Conservation (phyloP, 2,329 filamentous ascomycete species). For the Trichoderma pleuroti region DNA sequence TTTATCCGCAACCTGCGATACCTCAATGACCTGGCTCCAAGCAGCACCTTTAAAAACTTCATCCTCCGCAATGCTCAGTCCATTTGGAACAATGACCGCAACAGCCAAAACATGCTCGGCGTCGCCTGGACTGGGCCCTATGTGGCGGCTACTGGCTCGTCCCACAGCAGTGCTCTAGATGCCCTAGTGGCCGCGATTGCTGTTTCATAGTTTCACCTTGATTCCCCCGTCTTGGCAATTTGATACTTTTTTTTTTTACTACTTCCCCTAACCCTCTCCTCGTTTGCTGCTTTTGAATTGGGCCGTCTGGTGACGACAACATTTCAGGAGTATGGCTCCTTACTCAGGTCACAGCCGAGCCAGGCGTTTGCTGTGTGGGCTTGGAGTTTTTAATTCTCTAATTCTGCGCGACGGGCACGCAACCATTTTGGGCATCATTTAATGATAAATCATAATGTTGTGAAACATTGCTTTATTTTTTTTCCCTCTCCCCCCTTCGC, state of each 20-base stretch:
- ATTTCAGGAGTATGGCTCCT: neutral
- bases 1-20: conserved; percentile 63
- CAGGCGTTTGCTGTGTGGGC: conserved; percentile 16
- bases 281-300: conserved; percentile 6
- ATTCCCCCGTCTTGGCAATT: neutral
- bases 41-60: conserved; percentile 49
- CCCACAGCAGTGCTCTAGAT: conserved; percentile 65
- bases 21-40: conserved; percentile 50
- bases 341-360: conserved; percentile 10
- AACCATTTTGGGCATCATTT: conserved; percentile 4
- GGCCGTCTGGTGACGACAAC: conserved; percentile 12
- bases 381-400: conserved; percentile 1
- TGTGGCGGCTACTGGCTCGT: conserved; percentile 48
- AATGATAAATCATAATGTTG: conserved; percentile 17
- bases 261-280: neutral
- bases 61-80: conserved; percentile 60
- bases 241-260: neutral
- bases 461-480: conserved; percentile 7
- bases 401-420: conserved; percentile 4
- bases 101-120: conserved; percentile 51
- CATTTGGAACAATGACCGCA: conserved; percentile 60
- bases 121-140: conserved; percentile 64
- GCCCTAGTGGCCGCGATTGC: conserved; percentile 59
- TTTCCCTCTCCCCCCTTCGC: neutral
- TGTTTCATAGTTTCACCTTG: conserved; percentile 29